phyloP scores from a whole-genome alignment of 352 stramenopile species.

The Phytopythium litorale region DNA sequence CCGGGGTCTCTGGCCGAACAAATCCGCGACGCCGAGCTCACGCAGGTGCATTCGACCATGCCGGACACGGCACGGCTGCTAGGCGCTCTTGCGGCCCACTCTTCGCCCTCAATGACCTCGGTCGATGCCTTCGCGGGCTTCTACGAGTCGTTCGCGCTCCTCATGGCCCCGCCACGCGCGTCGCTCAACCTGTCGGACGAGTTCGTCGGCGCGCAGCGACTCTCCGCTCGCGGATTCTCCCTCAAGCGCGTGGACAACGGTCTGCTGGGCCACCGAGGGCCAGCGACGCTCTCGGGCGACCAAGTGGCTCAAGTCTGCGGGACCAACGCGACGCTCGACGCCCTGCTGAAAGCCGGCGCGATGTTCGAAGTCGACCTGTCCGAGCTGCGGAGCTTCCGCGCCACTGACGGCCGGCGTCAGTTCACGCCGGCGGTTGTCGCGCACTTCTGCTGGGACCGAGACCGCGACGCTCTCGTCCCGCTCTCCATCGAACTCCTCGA shows the following conservation, averaged over 20 bases:
- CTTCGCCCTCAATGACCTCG: conserved; percentile 17
- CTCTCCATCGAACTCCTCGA: conserved; percentile 41
- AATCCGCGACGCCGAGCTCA: conserved; percentile 18
- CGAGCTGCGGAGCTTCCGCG: conserved; percentile 30
- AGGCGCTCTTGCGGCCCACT: conserved; percentile 12
- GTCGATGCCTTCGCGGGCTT: conserved; percentile 18
- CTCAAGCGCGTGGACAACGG: conserved; percentile 17
- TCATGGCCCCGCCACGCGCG: conserved; percentile 15
- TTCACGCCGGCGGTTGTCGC: conserved; percentile 32
- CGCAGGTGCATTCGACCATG: conserved; percentile 14
- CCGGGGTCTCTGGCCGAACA: conserved; percentile 24
- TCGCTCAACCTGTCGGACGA: conserved; percentile 32
- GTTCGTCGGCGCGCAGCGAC: conserved; percentile 32
- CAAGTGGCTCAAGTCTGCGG: conserved; percentile 33
- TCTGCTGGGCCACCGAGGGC: not conserved
- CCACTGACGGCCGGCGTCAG: conserved; percentile 17
- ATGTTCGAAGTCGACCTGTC: conserved; percentile 38
- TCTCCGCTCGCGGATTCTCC: conserved; percentile 44
- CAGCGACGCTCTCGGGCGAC: conserved; percentile 16
- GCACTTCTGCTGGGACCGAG: conserved; percentile 34
- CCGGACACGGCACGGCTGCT: conserved; percentile 20
- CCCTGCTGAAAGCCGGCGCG: conserved; percentile 15
- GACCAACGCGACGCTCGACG: conserved; percentile 7
- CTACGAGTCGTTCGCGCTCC: conserved; percentile 24
- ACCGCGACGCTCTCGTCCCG: conserved; percentile 17